A percentile compares a stretch with the other conserved stretches of the same genome.
phyloP scores from a whole-genome alignment of 164 flowering plant genomes.

The Litsea cubeba region DNA sequence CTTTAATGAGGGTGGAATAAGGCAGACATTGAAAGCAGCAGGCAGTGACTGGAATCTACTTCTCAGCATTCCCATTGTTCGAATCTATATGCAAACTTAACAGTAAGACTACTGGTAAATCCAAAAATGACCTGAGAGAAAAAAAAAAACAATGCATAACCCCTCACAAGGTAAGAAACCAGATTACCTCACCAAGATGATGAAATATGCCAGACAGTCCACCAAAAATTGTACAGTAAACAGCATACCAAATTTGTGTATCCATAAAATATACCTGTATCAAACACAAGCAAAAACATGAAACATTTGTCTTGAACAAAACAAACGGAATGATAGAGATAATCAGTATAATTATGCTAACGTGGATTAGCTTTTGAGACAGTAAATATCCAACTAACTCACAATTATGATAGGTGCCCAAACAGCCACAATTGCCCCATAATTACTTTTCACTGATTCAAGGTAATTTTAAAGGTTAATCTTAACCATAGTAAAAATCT shows the following conservation, averaged over 20 bases:
- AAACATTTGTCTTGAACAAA: slow-evolving; percentile 3
- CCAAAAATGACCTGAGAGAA: neutral
- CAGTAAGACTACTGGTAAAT: neutral
- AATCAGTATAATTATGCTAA: neutral
- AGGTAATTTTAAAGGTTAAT: slow-evolving; percentile 6
- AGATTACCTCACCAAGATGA: slow-evolving; percentile 94
- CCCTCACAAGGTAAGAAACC: neutral
- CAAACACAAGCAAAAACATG: neutral
- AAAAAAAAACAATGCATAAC: neutral
- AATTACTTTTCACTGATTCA: slow-evolving; percentile 71
- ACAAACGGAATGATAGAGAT: neutral
- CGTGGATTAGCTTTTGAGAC: neutral
- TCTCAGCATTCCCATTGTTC: slow-evolving; percentile 87
- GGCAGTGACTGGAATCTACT: slow-evolving; percentile 76
- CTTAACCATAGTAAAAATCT: neutral
- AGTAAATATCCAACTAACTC: slow-evolving; percentile 29
- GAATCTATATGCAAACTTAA: slow-evolving; percentile 43
- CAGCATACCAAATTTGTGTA: slow-evolving; percentile 56
- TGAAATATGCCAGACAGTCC: slow-evolving; percentile 53
- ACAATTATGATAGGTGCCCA: slow-evolving; percentile 94
- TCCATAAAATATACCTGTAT: slow-evolving; percentile 57
- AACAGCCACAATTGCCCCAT: slow-evolving; percentile 82
- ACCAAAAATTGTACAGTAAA: slow-evolving; percentile 46
- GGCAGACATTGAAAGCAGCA: slow-evolving; percentile 56
- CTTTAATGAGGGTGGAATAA: slow-evolving; percentile 51